Evolutionary conservation across 305 asterid genomes (phyloP), one percentile per base, ranked within the genome.

Genomic region (Fraxinus dipetala): DNA sequence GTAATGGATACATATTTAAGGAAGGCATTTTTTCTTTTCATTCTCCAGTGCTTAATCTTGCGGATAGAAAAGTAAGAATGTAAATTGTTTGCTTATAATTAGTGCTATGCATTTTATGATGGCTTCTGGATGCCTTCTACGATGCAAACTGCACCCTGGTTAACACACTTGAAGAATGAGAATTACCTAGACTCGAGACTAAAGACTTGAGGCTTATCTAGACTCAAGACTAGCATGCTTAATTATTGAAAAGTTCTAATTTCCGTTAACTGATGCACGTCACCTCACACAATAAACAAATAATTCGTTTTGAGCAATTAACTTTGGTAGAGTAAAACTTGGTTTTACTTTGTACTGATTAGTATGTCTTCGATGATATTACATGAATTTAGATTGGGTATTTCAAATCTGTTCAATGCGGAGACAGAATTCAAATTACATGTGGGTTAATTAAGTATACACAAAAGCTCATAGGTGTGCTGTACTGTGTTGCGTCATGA

Each of bases 141-240:
- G 79, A 78, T 76, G 61, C 36, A 59, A 43, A 72, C 48, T 78
- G 35, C 70, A 38, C 72, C 32, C 36, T 59, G 56, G 75, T 81
- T 13, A 28, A 80, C 73, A n/a, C 20, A 56, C 74, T 73, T 5
- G 38, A 70, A 78, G 76, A 74, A 14, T 1, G 36, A 78, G 63
- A 22, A 76, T 59, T 48, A 18, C 22, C 43, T 13, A 14, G 72
- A 24, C n/a, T 8, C 3, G 73, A 65, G 35, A 28, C 35, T 28
- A 65, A 26, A 65, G 73, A 65, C 34, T 26, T 7, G 34, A 24
- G 72, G 73, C 18, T 65, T 54, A 28, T 76, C 45, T 51, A 72
- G 74, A 69, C 73, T 43, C 38, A 40, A 22, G 79, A 80, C 48
- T 48, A 72, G 36, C 40, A 20, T 75, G 69, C 36, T 70, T 75